Evolutionary conservation across 306 rosid species (phyloP), one percentile per base, ranked within the genome.

Genomic region (Pyrus communis): DNA sequence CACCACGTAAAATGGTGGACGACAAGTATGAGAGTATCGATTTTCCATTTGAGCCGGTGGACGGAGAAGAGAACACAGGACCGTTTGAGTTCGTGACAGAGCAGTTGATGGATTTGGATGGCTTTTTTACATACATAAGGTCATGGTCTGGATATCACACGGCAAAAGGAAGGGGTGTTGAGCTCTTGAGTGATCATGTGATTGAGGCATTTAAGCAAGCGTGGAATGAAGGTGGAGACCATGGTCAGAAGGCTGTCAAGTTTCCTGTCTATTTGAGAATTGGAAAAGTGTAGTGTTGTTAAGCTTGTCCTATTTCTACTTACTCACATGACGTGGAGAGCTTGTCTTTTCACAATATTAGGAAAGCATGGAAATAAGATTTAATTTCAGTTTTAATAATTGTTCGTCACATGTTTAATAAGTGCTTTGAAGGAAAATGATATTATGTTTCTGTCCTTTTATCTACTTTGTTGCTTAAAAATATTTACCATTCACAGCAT

Each of bases 61-160:
- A 83, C 5, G 96, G 90, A 25, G 83, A 28, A 33, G 87, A 81
- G 23, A 78, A 76, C 33, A 93, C 96, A 2, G 97, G 97, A 49
- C 96, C 96, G 0, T 84, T 85, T 54, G 87, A 87, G 82, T 87
- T 94, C 82, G 91, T 59, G 30, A 10, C 84, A 0, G 95, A 94
- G 80, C 80, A 33, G 27, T 5, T n/a, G 74, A 87, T 87, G 96
- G 67, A 71, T 57, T 84, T 87, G 38, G 92, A 89, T 43, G 86
- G 75, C 23, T 85, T 78, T 46, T 78, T 90, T 35, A 85, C 78
- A 0, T 91, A 86, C 19, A 4, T 91, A 57, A 86, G 84, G 81
- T 91, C 97, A 2, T 65, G 88, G 87, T 94, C 98, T 22, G 89
- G 95, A 3, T 94, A 94, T 81, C 95, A 91, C 72, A 86, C 86